Percentiles rank a stretch among this genome's conserved stretches.
Conservation (phyloP, 2,329 filamentous ascomycete species). For the Trichocomaceae sp. region DNA sequence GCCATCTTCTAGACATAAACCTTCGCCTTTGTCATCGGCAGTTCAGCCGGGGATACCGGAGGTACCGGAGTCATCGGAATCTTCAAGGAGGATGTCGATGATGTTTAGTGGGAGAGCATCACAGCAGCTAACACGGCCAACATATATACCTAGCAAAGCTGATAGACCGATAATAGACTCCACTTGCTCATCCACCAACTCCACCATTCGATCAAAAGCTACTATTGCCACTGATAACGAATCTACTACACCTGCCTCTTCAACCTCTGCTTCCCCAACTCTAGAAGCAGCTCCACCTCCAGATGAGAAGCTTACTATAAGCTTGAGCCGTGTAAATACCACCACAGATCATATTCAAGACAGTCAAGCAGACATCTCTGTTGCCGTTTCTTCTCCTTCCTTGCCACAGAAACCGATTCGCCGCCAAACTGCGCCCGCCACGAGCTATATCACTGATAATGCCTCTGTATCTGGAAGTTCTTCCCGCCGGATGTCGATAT, state of each 20-base stretch:
- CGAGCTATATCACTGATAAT: not conserved
- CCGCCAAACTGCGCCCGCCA: not conserved
- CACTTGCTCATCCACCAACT: constrained; percentile 6
- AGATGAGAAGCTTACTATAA: not conserved
- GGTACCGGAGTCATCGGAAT: not conserved
- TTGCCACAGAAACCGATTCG: not conserved
- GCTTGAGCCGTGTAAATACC: not conserved
- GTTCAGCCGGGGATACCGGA: not conserved
- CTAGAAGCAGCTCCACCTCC: not conserved
- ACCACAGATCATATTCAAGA: not conserved
- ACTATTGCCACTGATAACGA: not conserved
- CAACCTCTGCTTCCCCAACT: not conserved
- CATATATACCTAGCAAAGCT: not conserved
- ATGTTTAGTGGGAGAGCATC: constrained; percentile 2
- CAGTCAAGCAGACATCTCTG: not conserved
- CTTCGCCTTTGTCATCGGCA: constrained; percentile 1
- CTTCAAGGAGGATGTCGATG: constrained; percentile 1
- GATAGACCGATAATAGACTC: not conserved
- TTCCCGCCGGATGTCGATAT: not conserved
- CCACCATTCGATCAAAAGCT: constrained; percentile 5
- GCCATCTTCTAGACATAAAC: constrained; percentile 1
- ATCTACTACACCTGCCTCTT: not conserved
- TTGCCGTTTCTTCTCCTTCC: not conserved
- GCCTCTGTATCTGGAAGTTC: not conserved
- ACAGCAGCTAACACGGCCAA: not conserved